Conservation (phyloP, 2,329 filamentous ascomycete species). For the Fusarium sp. region DNA sequence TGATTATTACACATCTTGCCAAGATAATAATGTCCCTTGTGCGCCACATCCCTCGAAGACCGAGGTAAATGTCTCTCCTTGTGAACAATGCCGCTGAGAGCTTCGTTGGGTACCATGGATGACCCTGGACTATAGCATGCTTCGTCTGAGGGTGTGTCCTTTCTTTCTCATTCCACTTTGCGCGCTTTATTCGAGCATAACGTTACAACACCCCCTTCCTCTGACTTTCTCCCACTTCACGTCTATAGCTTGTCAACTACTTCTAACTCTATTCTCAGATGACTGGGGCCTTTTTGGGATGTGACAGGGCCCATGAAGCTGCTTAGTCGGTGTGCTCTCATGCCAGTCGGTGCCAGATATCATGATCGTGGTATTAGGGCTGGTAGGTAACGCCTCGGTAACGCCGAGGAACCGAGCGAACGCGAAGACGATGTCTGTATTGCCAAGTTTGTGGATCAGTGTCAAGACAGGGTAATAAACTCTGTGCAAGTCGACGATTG, state of each 20-base stretch:
- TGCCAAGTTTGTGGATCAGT: fast-evolving
- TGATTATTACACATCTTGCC: not conserved
- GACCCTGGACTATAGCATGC: not conserved
- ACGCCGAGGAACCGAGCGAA: not conserved
- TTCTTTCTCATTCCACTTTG: fast-evolving
- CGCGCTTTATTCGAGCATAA: too few species aligned
- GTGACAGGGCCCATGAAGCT: not conserved
- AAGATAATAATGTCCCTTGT: not conserved
- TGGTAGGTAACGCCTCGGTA: not conserved
- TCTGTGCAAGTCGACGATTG: not conserved
- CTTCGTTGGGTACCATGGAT: fast-evolving
- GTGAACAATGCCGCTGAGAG: not conserved
- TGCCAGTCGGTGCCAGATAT: not conserved
- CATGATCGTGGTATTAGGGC: not conserved
- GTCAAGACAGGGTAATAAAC: not conserved
- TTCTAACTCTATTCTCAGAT: not conserved
- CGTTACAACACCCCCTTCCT: not conserved
- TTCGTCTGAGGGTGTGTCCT: fast-evolving
- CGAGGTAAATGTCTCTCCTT: not conserved
- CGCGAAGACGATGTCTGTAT: not conserved
- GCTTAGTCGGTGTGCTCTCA: not conserved
- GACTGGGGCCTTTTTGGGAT: not conserved
- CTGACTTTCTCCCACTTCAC: not conserved
- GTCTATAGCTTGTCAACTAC: too few species aligned
- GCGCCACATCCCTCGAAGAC: not conserved